Percentiles rank a stretch among this genome's conserved stretches.
Conservation (phyloP, 768 basidiomycete species). For the Postia placenta region DNA sequence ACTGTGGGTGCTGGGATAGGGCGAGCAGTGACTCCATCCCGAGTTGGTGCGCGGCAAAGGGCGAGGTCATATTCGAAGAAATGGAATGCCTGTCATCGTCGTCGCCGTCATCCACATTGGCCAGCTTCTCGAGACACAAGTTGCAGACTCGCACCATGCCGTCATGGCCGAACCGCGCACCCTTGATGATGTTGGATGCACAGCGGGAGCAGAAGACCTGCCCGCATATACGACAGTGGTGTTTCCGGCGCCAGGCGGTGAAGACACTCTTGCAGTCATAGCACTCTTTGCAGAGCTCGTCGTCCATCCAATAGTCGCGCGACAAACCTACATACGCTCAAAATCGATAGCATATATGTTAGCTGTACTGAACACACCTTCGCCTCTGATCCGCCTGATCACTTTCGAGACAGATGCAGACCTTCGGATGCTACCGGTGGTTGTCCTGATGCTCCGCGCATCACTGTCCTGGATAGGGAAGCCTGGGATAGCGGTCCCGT, state of each 20-base stretch:
- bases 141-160: slow-evolving; percentile 97
- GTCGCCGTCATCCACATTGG: slow-evolving; percentile 78
- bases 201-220: slow-evolving; percentile 98
- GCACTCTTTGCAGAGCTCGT: slow-evolving; percentile 91
- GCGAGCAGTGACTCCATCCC: slow-evolving; percentile 32
- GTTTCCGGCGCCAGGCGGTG: slow-evolving; percentile 90
- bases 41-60: slow-evolving; percentile 76
- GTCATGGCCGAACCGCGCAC: slow-evolving; percentile 86
- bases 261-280: slow-evolving; percentile 95
- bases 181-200: slow-evolving; percentile 95
- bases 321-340: slow-evolving; percentile 55
- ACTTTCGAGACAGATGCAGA: slow-evolving; percentile 87
- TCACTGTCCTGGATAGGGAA: slow-evolving; percentile 87
- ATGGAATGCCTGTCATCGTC: slow-evolving; percentile 86
- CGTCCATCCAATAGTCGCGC: slow-evolving; percentile 98
- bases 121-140: slow-evolving; percentile 87
- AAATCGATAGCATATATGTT: not conserved
- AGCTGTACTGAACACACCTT: slow-evolving; percentile 44
- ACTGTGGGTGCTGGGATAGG: slow-evolving; percentile 58
- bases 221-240: slow-evolving; percentile 97
- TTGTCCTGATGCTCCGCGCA: slow-evolving; percentile 77
- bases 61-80: slow-evolving; percentile 60
- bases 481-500: slow-evolving; percentile 80
- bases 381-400: slow-evolving; percentile 84
- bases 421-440: slow-evolving; percentile 52